Base-by-base conservation (phyloP, 768 basidiomycete genomes). In the Cubamyces sp. region DNA sequence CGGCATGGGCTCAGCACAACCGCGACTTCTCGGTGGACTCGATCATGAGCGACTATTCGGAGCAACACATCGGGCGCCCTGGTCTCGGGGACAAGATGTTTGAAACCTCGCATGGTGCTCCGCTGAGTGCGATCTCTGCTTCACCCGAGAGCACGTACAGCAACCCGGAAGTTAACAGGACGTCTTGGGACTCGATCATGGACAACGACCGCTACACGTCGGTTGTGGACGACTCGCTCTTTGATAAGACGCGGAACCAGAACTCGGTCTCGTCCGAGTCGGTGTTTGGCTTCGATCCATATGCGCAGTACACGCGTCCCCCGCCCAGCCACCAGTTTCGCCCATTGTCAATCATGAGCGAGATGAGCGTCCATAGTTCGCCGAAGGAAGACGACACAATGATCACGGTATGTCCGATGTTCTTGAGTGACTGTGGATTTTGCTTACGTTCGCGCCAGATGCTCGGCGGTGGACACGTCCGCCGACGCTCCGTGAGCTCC, bases 11-110 rank as follows among this genome's bases (percentile, higher is more conserved):
- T 5, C 80, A 78, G 30, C 87, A 88, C 63, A 79, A 77, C 3
- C 80, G 80, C 16, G 82, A 88, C 26, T 66, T 72, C 37, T 91
- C 89, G 0, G 70, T 81, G 1, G 91, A 92, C 64, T 92, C 91
- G 0, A 72, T 84, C 34, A 73, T 80, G 69, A 92, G 88, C 66
- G 86, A 89, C 48, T 83, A 82, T 64, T 86, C 88, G 11, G 78
- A 74, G 3, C 73, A 78, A 65, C 77, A 81, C n/a, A 73, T 89
- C 0, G 85, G 81, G 1, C 82, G 91, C 11, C 92, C 92, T 1
- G 90, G 87, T 3, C 71, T 93, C 3, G 91, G 92, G 0, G 92
- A 94, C 73, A 94, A 92, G 81, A 94, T 94, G 92, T 90, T 94
- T 64, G 86, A 89, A 40, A 85, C 79, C 34, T 81, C 75, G 14